Base-by-base conservation (phyloP, 2,329 filamentous ascomycete genomes). In the Colletotrichum spaethianum region DNA sequence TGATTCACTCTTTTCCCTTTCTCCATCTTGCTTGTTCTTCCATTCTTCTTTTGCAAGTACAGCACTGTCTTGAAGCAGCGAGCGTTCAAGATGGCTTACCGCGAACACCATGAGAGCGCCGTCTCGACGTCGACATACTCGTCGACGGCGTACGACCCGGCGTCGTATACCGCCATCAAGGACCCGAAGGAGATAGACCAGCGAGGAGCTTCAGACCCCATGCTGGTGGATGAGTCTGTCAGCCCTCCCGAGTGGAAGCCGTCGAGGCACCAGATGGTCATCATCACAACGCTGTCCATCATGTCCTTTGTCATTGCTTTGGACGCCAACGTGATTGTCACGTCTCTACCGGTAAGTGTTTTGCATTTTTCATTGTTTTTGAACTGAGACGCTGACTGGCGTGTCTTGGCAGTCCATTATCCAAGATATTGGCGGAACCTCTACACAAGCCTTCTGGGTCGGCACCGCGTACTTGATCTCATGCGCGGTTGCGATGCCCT, bases 391-490 rank as follows among this genome's bases (percentile, higher is more conserved):
- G 26, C 55, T 62, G 31, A 57, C 23, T 28, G 18, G 14, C 14
- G 18, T 16, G 4, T 23, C 38, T 42, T 20, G 5, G 1, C 26
- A 79, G 77, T 67, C 75, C 1, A 79, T 78, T 23, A 75, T 77
- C 7, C 73, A 74, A 60, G 77, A 79, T 12, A 75, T 79, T 8
- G 63, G 73, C 8, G 76, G 74, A 55, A 73, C 75, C 28, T 74
- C 77, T 1, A 79, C 77, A 7, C 76, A 77, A 44, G 77, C 76
- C 20, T 78, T 79, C 70, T 79, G 77, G 77, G 73, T 79, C 28
- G 77, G 77, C 44, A 78, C 77, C 1, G 75, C 77, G 20, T 79
- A 79, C 62, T 66, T 79, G 12, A 75, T 79, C 20, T 75, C 75
- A 6, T 77, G 76, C 42, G 74, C 77, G 2, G 76, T 78, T 12